Base-by-base conservation (phyloP, 2,329 filamentous ascomycete genomes). In the Nemania bipapillata region DNA sequence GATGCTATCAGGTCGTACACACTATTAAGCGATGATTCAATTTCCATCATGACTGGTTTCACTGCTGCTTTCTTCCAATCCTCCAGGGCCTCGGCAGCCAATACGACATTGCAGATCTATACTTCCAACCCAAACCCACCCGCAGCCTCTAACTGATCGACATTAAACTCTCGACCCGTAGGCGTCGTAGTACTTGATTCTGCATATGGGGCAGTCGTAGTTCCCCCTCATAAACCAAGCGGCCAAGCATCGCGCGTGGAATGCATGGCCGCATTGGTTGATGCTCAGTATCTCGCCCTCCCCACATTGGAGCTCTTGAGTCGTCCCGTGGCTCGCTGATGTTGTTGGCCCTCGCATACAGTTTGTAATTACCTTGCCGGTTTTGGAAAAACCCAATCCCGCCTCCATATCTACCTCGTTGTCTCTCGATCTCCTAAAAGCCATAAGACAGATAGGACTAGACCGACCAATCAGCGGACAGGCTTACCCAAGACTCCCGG, bases 151-250 rank as follows among this genome's bases (percentile, higher is more conserved):
- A n/a, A 47, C 28, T 8, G 42, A 47, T 59, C 57, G 24, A 35
- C 42, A 49, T 26, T 37, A 20, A 28, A 37, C 22, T 50, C 47
- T 28, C 24, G 47, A 50, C 28, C 24, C 5, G 24, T 2, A 1
- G 1, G 45, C 54, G 50, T 74, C 70, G 58, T 76, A 83, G 66
- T 81, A 83, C 7, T 66, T 70, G 11, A 71, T 73, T 22, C 82
- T 72, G 63, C 82, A 83, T 1, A 83, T 72, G 0, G 81, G 81
- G 40, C 82, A 83, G 32, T 79, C 75, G 60, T 78, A 77, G 3
- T 80, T 74, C 22, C 76, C 74, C 30, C 77, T 76, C 37, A 81
- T 64, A 58, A 81, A 81, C 81, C 81, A 83, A 0, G 76, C 78
- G 1, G 76, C 78, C 26, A 83, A 74, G 26, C 82, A 83, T 7